Evolutionary conservation across 495 filamentous ascomycete species (phyloP).

Genomic region (Glonium stellatum): DNA sequence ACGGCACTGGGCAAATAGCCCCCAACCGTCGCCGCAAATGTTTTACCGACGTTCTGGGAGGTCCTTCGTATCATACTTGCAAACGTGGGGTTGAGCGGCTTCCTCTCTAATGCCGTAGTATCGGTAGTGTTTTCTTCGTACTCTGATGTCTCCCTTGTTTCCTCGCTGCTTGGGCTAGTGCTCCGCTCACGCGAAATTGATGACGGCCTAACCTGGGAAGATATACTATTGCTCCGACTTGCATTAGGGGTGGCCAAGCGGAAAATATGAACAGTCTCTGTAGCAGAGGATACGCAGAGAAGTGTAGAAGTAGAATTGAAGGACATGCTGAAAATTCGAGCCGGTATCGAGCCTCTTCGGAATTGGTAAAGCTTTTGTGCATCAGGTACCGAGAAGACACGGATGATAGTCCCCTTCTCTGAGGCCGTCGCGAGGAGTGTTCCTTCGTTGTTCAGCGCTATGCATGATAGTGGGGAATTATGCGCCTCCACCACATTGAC

Average conservation of each 20-base stretch:
- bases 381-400: conserved; percentile 83
- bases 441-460: conserved; percentile 85
- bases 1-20: conserved; percentile 87
- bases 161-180: conserved; percentile 38
- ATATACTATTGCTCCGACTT: conserved; percentile 35
- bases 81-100: conserved; percentile 48
- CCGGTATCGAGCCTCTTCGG: conserved; percentile 85
- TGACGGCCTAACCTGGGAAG: conserved; percentile 4
- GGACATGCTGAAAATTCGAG: conserved; percentile 96
- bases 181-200: conserved; percentile 37
- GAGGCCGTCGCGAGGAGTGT: conserved; percentile 92
- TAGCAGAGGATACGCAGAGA: conserved; percentile 89
- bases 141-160: conserved; percentile 29
- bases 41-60: conserved; percentile 88
- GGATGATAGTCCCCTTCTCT: conserved; percentile 94
- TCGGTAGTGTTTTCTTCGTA: conserved; percentile 22
- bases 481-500: conserved; percentile 94
- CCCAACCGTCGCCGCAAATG: conserved; percentile 78
- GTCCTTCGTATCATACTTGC: conserved; percentile 91
- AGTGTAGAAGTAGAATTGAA: conserved; percentile 92
- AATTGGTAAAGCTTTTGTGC: conserved; percentile 94
- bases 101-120: conserved; percentile 21
- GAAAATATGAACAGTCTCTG: conserved; percentile 97
- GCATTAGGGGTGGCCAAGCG: conserved; percentile 51
- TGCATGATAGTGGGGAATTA: conserved; percentile 80